Conservation (phyloP, 257 asterid species). For the Linaria vulgaris region DNA sequence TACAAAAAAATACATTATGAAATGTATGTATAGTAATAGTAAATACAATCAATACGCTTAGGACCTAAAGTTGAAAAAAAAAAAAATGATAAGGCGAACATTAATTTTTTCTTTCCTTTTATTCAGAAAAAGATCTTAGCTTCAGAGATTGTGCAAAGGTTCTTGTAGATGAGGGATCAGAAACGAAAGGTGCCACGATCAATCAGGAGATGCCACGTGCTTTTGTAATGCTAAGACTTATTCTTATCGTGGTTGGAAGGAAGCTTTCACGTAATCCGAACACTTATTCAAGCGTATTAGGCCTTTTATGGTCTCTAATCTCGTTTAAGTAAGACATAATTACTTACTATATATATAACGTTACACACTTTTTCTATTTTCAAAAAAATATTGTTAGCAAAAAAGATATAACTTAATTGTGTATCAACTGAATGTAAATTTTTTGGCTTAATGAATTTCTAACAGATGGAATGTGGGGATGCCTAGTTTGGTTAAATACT, state of each 20-base stretch:
- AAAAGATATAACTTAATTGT: too few relatives aligned
- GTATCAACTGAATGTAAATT: too few relatives aligned
- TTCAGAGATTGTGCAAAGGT: constrained; percentile 57
- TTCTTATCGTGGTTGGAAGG: constrained; percentile 59
- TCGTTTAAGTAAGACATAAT: constrained; percentile 46
- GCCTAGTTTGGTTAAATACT: constrained; percentile 71
- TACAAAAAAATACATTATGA: too few relatives aligned
- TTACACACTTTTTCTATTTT: too few relatives aligned
- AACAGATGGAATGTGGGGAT: constrained; percentile 75
- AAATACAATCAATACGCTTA: background rate
- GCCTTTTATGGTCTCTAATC: constrained; percentile 67
- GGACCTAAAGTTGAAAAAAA: too few relatives aligned
- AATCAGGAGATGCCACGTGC: constrained; percentile 66
- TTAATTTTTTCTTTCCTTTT: background rate
- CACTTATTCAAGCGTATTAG: constrained; percentile 65
- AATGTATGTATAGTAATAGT: background rate
- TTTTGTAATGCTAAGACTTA: constrained; percentile 51
- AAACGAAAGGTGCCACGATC: constrained; percentile 7
- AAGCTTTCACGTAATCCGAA: constrained; percentile 79
- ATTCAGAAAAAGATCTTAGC: constrained; percentile 65
- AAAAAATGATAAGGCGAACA: too few relatives aligned
- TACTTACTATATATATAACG: too few relatives aligned
- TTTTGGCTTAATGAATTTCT: too few relatives aligned
- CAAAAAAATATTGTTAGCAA: too few relatives aligned
- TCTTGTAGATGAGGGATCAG: constrained; percentile 30